Evolutionary conservation across 768 basidiomycete genomes (phyloP).

Genomic region (Russula earlei): DNA sequence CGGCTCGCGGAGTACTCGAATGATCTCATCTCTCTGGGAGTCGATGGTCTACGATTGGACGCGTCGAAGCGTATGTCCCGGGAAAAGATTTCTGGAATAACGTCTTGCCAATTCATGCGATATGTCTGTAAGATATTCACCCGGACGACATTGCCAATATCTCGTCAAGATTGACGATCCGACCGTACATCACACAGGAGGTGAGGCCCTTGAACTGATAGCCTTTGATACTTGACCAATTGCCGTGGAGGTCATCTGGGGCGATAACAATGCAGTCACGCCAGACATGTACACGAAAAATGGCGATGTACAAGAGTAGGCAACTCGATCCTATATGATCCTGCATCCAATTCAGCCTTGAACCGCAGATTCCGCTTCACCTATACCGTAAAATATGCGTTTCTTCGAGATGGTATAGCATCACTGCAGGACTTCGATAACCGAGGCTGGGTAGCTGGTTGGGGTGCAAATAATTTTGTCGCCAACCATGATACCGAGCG

Average conservation of each 20-base stretch:
- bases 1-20: constrained; percentile 48
- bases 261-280: constrained; percentile 41
- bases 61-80: constrained; percentile 47
- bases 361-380: constrained; percentile 47
- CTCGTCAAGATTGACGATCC: constrained; percentile 31
- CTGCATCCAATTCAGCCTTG: background rate
- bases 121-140: constrained; percentile 40
- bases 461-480: constrained; percentile 53
- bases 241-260: constrained; percentile 27
- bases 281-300: constrained; percentile 48
- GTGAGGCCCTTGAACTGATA: constrained; percentile 7
- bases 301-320: constrained; percentile 57
- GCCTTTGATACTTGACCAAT: background rate
- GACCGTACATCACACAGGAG: constrained; percentile 58
- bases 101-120: background rate
- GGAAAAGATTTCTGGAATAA: background rate
- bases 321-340: no score
- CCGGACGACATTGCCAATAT: constrained; percentile 47
- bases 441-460: constrained; percentile 47
- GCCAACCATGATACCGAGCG: constrained; percentile 65
- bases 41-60: constrained; percentile 54
- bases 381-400: constrained; percentile 40
- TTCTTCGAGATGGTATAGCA: constrained; percentile 42
- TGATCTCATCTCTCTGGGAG: constrained; percentile 51
- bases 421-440: constrained; percentile 42